phyloP scores from a whole-genome alignment of 2,329 filamentous ascomycete genomes.

The Aureobasidium musti region DNA sequence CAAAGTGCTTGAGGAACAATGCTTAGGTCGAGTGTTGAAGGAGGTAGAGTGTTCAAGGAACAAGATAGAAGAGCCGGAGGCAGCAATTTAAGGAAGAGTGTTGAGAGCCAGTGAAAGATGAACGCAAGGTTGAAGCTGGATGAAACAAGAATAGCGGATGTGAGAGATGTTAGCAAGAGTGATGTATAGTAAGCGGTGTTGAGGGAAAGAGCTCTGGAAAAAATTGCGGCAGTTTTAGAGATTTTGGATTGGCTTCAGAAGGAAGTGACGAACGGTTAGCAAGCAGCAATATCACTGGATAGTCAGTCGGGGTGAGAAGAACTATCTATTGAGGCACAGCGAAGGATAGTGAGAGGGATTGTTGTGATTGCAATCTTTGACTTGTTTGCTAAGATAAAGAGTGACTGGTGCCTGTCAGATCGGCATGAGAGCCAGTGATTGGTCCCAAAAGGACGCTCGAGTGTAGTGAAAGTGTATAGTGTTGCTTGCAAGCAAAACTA shows the following conservation, averaged over 20 bases:
- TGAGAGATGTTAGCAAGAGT: background rate
- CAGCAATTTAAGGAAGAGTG: background rate
- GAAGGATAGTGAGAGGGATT: background rate
- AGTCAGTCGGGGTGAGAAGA: background rate
- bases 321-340: no score
- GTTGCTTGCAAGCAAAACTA: background rate
- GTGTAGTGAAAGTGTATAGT: background rate
- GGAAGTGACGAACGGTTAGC: background rate
- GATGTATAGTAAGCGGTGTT: background rate
- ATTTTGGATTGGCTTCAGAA: background rate
- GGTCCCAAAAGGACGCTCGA: background rate
- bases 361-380: background rate
- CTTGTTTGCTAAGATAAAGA: background rate
- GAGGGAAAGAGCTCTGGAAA: background rate
- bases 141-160: background rate
- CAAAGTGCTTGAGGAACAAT: background rate
- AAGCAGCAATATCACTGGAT: background rate
- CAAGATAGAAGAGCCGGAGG: background rate
- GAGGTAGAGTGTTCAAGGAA: background rate
- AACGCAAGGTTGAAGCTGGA: background rate
- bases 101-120: background rate
- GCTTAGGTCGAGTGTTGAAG: background rate
- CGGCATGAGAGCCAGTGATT: background rate
- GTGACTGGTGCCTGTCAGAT: background rate
- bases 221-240: background rate